phyloP scores from a whole-genome alignment of 2,329 filamentous ascomycete species.

The Didymella pinodella region DNA sequence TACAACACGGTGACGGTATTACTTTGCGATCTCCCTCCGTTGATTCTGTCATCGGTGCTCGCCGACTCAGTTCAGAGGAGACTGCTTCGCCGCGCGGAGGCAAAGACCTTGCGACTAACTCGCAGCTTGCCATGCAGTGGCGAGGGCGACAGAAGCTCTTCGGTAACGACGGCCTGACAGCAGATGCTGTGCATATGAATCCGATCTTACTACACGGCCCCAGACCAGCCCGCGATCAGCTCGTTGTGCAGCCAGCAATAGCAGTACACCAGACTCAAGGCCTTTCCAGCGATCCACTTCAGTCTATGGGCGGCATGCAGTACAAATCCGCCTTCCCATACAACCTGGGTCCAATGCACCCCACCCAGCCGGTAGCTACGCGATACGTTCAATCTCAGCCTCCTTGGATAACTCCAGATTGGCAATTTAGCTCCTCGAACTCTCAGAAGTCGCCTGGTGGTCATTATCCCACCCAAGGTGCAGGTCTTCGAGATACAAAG shows the following conservation, averaged over 20 bases:
- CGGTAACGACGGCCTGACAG: not conserved
- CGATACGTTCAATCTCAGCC: not conserved
- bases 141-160: not conserved
- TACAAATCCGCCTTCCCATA: not conserved
- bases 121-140: not conserved
- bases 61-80: not conserved
- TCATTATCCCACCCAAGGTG: not conserved
- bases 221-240: not conserved
- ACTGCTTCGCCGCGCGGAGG: not conserved
- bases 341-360: not conserved
- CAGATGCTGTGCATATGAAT: not conserved
- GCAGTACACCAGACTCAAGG: not conserved
- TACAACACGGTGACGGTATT: not conserved
- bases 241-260: not conserved
- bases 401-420: not conserved
- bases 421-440: no score
- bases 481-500: not conserved
- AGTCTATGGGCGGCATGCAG: not conserved
- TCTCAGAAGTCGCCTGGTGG: not conserved
- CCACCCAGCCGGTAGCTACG: not conserved
- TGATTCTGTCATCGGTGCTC: slow-evolving; percentile 1
- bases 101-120: not conserved
- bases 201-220: not conserved
- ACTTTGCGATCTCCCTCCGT: not conserved
- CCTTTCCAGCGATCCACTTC: no score